phyloP scores from a whole-genome alignment of 257 asterid species.

The Linderniella brevidens region DNA sequence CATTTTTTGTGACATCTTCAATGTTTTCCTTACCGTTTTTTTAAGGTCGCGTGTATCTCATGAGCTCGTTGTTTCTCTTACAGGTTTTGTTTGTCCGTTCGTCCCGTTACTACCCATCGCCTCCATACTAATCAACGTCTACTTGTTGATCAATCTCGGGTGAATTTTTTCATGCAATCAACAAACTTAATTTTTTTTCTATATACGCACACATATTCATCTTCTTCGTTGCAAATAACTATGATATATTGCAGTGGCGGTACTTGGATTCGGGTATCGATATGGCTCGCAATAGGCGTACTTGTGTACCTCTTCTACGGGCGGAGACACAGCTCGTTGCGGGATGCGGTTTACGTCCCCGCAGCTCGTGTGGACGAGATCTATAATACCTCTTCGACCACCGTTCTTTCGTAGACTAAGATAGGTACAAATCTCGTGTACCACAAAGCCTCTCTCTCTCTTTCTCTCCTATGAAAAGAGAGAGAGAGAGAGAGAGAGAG shows the following conservation, averaged over 20 bases:
- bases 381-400: conserved; percentile 26
- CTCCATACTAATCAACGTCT: conserved; percentile 71
- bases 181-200: too few species aligned
- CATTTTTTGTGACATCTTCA: background rate
- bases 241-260: conserved; percentile 29
- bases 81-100: conserved; percentile 91
- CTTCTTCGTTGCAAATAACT: background rate
- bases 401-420: too few species aligned
- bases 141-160: conserved; percentile 87
- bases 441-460: too few species aligned
- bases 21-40: background rate
- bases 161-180: conserved; percentile 15
- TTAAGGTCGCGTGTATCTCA: background rate
- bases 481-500: too few species aligned
- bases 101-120: conserved; percentile 78
- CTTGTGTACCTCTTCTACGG: conserved; percentile 54
- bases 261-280: conserved; percentile 72
- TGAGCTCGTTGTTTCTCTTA: background rate
- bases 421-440: too few species aligned
- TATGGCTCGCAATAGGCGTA: conserved; percentile 57
- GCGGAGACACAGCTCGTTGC: conserved; percentile 52
- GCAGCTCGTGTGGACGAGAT: conserved; percentile 68
- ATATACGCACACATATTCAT: background rate
- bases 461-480: too few species aligned
- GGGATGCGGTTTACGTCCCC: conserved; percentile 75